Percentiles rank a stretch among this genome's conserved stretches.
Conservation (phyloP, 148 eudicot genomes). For the Rhododendron griersonianum region DNA sequence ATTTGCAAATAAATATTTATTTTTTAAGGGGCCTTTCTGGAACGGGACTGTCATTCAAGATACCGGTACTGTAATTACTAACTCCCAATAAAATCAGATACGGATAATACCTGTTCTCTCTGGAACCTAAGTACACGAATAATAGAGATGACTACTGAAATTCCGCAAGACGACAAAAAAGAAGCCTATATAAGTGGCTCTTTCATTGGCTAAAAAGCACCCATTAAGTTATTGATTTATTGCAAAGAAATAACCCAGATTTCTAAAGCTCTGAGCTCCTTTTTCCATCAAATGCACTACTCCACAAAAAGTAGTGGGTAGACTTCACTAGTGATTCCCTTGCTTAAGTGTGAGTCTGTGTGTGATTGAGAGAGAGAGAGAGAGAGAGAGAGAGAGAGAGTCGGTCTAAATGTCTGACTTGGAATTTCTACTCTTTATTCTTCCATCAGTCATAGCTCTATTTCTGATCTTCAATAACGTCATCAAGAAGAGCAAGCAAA, state of each 20-base stretch:
- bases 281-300: neutral
- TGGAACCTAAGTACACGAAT: neutral
- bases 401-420: slow-evolving; percentile 55
- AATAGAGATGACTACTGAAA: neutral
- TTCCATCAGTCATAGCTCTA: slow-evolving; percentile 34
- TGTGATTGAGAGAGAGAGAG: neutral
- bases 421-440: slow-evolving; percentile 51
- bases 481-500: slow-evolving; percentile 37
- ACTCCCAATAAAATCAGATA: neutral
- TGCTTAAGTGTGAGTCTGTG: neutral
- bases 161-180: neutral
- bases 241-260: neutral
- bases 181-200: slow-evolving; percentile 10
- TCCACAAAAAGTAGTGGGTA: slow-evolving; percentile 13
- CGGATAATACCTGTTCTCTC: neutral
- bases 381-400: slow-evolving; percentile 9
- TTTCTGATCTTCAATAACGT: slow-evolving; percentile 35
- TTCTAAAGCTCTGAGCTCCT: neutral
- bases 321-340: slow-evolving; percentile 3
- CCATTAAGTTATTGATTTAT: slow-evolving; percentile 1
- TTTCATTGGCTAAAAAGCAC: slow-evolving; percentile 7
- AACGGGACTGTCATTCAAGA: neutral
- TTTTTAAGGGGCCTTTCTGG: too few relatives aligned
- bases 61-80: neutral
- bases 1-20: too few relatives aligned